Evolutionary conservation across 345 rosid genomes (phyloP), one percentile per base, ranked within the genome.

Genomic region (Ailanthus altissimus): DNA sequence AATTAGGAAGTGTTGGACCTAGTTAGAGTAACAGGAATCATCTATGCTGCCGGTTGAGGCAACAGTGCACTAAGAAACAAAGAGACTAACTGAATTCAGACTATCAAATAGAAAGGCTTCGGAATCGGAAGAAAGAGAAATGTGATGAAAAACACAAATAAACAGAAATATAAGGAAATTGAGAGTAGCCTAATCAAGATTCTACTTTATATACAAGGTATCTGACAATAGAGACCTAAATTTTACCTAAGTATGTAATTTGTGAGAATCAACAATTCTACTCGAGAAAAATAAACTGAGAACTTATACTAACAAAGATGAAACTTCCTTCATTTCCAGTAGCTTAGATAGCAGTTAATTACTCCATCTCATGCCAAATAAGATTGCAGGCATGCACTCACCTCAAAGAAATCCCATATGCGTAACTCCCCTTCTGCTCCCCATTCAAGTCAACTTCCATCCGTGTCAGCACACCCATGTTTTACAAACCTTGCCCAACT

Each of bases 161-260:
- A 78, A 73, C 57, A 79, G 69, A 76, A 75, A 78, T 79, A 78
- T 81, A 78, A 42, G 58, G 63, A 59, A 57, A 40, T 57, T 46
- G 50, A 26, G 56, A 75, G 78, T 43, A 76, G 51, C 62, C 81
- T 81, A 50, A 60, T 68, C 65, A 69, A 77, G 85, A 78, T 58
- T 72, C 82, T 73, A 77, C 73, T 45, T 76, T 81, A 87, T 86
- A 74, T 84, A 84, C 90, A 85, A 13, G 6, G 73, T 78, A 81
- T 74, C 74, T 16, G 54, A 73, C 28, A 72, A 56, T 56, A 53
- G 20, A 75, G 20, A 23, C 74, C 85, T 83, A 79, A 47, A 73
- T 72, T 49, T 18, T 49, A 69, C 77, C 11, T 3, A 25, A 57
- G 77, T 38, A 26, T 72, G 54, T 70, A 54, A 69, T 7, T 26